Evolutionary conservation across 768 basidiomycete species (phyloP).

Genomic region (Clavulina sp.): DNA sequence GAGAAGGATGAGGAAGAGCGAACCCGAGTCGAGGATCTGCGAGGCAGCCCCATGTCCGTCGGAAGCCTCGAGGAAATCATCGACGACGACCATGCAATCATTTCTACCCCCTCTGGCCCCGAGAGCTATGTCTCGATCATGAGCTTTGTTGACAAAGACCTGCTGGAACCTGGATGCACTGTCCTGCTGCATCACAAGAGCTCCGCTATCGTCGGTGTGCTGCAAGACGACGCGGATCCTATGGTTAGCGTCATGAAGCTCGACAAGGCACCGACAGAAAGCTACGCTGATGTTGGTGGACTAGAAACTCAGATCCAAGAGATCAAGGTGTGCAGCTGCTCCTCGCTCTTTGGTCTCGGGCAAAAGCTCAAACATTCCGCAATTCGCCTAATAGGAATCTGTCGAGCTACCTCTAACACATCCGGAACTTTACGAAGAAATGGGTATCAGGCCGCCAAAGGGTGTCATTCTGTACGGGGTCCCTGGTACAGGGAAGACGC

Average conservation of each 20-base stretch:
- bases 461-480: constrained; percentile 98
- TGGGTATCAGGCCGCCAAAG: constrained; percentile 99
- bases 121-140: constrained; percentile 96
- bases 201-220: constrained; percentile 84
- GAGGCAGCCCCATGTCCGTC: constrained; percentile 95
- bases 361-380: not conserved
- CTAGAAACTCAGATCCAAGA: constrained; percentile 95
- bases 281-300: constrained; percentile 96
- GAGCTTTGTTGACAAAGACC: constrained; percentile 96
- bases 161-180: constrained; percentile 89
- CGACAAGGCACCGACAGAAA: constrained; percentile 97
- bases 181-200: constrained; percentile 94
- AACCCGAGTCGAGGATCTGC: constrained; percentile 81
- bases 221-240: constrained; percentile 89
- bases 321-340: constrained; percentile 57
- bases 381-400: constrained; percentile 48
- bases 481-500: constrained; percentile 94
- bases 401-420: constrained; percentile 95
- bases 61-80: constrained; percentile 96
- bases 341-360: not conserved
- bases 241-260: constrained; percentile 98
- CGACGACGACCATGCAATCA: constrained; percentile 98
- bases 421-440: constrained; percentile 97
- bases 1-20: constrained; percentile 94
- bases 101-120: constrained; percentile 84